Base-by-base conservation (phyloP, 805 yeast species). In the Candida argentea region DNA sequence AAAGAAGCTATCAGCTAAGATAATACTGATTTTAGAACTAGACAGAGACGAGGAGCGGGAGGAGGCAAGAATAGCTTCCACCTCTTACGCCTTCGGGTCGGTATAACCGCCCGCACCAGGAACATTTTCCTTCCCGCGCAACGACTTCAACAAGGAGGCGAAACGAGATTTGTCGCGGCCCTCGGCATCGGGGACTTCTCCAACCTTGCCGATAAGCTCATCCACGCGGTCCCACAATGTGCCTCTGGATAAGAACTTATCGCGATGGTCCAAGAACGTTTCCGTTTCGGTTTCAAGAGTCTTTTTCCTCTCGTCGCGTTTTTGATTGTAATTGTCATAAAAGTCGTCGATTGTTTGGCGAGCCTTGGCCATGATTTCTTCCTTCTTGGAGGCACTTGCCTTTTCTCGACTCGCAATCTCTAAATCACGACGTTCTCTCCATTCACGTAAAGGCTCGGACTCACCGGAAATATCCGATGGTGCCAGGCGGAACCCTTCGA, bases 271-370 rank as follows among this genome's bases (percentile, higher is more conserved):
- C 36, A 82, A 50, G 49, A 79, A 86, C 35, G 70, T 73, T 39
- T 71, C 75, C 42, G 84, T 83, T 41, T 80, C 91, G 28, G 63
- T 61, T 48, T 66, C 64, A 8, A 82, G 77, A 33, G 69, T 67
- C 35, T 71, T 76, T 31, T 76, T 59, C 28, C 75, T 71, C 39
- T 69, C 69, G 29, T 84, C 89, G 54, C 76, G 80, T 61, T 87
- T 87, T 48, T 67, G 64, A 59, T 84, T 86, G 65, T 89, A 89
- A 48, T 77, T 78, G 43, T 84, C 94, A 55, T 89, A 89, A 54
- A 89, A 89, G 38, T 82, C 94, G 51, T 89, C 95, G 46, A 86
- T 73, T 30, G 85, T 76, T 50, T 76, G 74, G 46, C 73, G 72
- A 6, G 97, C 97, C 37, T 78, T 77, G 28, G 72, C 69, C 31